A percentile compares a stretch with the other conserved stretches of the same genome.
Evolutionary conservation across 2,329 filamentous ascomycete genomes (phyloP).

Genomic region (Colletotrichum higginsianum): DNA sequence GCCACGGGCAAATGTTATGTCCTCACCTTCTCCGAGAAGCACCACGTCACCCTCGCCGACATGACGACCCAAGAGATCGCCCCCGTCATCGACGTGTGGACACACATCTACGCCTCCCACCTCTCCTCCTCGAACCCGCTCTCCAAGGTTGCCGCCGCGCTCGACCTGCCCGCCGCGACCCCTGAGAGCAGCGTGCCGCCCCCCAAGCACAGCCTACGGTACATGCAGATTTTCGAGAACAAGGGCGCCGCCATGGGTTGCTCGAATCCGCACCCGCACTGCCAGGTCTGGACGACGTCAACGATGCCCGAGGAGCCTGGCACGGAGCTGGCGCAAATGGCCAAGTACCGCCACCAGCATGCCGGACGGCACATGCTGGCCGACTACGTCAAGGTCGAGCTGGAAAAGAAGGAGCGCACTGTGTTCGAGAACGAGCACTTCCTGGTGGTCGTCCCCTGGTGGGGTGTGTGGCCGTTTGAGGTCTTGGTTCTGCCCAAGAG

Average conservation of each 20-base stretch:
- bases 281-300: slow-evolving; percentile 96
- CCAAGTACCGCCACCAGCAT: slow-evolving; percentile 82
- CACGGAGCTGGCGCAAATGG: slow-evolving; percentile 83
- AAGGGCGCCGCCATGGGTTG: slow-evolving; percentile 98
- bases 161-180: slow-evolving; percentile 57
- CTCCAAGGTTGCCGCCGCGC: slow-evolving; percentile 55
- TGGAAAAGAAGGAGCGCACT: slow-evolving; percentile 85
- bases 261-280: slow-evolving; percentile 97
- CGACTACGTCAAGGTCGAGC: slow-evolving; percentile 89
- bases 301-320: slow-evolving; percentile 90
- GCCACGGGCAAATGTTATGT: slow-evolving; percentile 98
- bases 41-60: slow-evolving; percentile 94
- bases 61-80: slow-evolving; percentile 83
- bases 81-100: slow-evolving; percentile 91
- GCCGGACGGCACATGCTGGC: slow-evolving; percentile 82
- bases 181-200: slow-evolving; percentile 57
- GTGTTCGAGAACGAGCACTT: slow-evolving; percentile 91
- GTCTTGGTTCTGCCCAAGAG: slow-evolving; percentile 89
- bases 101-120: slow-evolving; percentile 87
- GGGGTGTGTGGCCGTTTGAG: slow-evolving; percentile 98
- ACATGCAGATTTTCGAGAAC: slow-evolving; percentile 99
- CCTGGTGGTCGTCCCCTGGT: slow-evolving; percentile 94
- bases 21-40: slow-evolving; percentile 90
- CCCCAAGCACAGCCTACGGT: slow-evolving; percentile 85
- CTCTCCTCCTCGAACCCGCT: slow-evolving; percentile 81